Evolutionary conservation across 164 flowering plant species (phyloP).

Genomic region (Vitis labrusca): DNA sequence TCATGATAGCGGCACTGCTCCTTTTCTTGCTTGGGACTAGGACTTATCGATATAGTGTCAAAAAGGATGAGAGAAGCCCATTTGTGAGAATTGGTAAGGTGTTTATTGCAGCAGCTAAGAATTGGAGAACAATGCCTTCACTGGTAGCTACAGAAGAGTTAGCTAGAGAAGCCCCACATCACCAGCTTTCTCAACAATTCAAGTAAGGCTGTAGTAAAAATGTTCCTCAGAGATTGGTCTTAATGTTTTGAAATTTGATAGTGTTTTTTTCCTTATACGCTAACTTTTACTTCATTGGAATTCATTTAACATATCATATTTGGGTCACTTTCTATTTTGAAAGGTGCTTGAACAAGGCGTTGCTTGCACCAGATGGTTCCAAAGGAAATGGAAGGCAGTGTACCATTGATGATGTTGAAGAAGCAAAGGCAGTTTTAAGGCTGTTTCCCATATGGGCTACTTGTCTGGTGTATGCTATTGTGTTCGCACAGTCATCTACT

Average conservation of each 20-base stretch:
- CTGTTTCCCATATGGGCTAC: conserved; percentile 24
- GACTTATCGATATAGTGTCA: conserved; percentile 14
- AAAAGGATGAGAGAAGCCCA: conserved; percentile 15
- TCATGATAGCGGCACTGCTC: conserved; percentile 6
- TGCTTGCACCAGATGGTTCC: conserved; percentile 7
- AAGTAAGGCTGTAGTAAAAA: conserved; percentile 2
- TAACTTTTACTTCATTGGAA: too few species aligned
- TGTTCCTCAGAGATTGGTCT: too few species aligned
- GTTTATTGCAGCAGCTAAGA: conserved; percentile 12
- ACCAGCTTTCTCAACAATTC: conserved; percentile 12
- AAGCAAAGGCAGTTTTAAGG: conserved; percentile 21
- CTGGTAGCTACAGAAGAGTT: conserved; percentile 4
- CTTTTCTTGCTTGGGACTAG: conserved; percentile 18
- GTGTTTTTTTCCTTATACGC: too few species aligned
- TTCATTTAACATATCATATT: too few species aligned
- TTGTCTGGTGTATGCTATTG: conserved; percentile 13
- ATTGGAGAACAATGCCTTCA: conserved; percentile 9
- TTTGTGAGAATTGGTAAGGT: conserved; percentile 18
- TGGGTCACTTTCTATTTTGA: not conserved
- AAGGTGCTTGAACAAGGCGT: conserved; percentile 21
- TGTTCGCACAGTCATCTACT: conserved; percentile 18
- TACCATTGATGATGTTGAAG: conserved; percentile 15
- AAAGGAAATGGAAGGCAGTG: conserved; percentile 12
- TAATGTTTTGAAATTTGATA: too few species aligned
- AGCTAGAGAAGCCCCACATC: conserved; percentile 6